phyloP scores from a whole-genome alignment of 495 filamentous ascomycete species.

The Xylaria flabelliformis region DNA sequence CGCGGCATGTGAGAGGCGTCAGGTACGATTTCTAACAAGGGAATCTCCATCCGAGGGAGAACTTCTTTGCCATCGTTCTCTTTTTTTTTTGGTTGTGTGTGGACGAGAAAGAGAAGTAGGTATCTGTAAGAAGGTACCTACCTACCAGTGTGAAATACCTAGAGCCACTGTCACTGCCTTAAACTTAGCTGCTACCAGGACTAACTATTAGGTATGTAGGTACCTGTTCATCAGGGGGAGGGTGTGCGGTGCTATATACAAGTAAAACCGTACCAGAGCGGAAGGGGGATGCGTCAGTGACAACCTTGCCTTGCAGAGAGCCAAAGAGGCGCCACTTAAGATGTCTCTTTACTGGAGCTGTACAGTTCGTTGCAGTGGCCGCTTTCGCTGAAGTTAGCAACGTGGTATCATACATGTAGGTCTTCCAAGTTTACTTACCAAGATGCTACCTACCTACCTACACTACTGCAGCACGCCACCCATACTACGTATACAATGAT shows the following conservation, averaged over 20 bases:
- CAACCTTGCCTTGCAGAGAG: slow-evolving; percentile 19
- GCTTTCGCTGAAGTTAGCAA: background rate
- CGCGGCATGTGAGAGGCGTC: slow-evolving; percentile 6
- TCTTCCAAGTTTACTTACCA: background rate
- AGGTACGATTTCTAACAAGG: slow-evolving; percentile 6
- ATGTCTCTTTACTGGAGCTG: background rate
- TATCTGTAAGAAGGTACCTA: background rate
- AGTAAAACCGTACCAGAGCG: background rate
- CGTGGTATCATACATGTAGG: background rate
- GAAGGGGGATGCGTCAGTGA: slow-evolving; percentile 14
- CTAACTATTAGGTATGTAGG: background rate
- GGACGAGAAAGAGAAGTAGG: background rate
- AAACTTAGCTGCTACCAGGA: background rate
- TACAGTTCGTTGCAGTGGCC: background rate
- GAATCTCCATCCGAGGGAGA: background rate
- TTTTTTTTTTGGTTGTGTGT: background rate
- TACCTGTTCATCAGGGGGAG: slow-evolving; percentile 12
- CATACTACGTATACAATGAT: background rate
- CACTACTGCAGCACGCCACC: no score
- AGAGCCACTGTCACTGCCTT: background rate
- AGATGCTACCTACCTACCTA: background rate
- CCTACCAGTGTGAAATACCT: background rate
- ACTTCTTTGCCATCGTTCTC: background rate
- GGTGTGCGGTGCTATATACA: background rate
- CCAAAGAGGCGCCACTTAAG: background rate